phyloP scores from a whole-genome alignment of 129 eudicot species.

The Chrysanthemum lavandulifolium region DNA sequence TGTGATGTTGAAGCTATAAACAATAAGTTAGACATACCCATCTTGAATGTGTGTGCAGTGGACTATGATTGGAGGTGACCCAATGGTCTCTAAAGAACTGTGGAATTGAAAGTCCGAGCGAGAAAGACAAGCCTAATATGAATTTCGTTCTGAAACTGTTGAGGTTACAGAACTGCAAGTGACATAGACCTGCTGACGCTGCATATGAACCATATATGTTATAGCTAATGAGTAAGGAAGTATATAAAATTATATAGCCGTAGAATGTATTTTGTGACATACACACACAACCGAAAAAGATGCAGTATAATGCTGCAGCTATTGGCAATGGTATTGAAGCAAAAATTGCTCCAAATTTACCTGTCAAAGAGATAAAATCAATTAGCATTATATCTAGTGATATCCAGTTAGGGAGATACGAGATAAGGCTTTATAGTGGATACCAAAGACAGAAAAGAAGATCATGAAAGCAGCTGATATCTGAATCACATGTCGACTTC shows the following conservation, averaged over 20 bases:
- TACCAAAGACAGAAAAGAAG: conserved; percentile 68
- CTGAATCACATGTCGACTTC: conserved; percentile 66
- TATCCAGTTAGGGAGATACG: neutral
- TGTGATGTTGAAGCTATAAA: neutral
- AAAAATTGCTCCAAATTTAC: conserved; percentile 74
- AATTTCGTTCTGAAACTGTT: conserved; percentile 73
- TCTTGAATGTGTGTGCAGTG: conserved; percentile 54
- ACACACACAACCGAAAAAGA: conserved; percentile 67
- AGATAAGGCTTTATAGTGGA: neutral
- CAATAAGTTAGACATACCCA: conserved; percentile 47
- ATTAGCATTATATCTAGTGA: neutral
- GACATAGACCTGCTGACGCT: conserved; percentile 69
- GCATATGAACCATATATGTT: conserved; percentile 11
- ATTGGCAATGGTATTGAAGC: conserved; percentile 74
- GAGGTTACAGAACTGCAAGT: conserved; percentile 77
- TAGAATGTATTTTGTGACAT: conserved; percentile 21
- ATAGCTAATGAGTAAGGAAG: neutral
- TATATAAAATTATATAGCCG: neutral
- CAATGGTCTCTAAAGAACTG: conserved; percentile 61
- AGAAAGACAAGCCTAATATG: conserved; percentile 65
- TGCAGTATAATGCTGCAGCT: conserved; percentile 58
- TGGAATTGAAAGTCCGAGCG: conserved; percentile 67
- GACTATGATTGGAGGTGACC: conserved; percentile 28
- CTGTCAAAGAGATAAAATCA: conserved; percentile 28
- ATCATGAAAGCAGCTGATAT: conserved; percentile 74